Base-by-base conservation (phyloP, 1,284 basidiomycete genomes). In the Ustilago trichophora region DNA sequence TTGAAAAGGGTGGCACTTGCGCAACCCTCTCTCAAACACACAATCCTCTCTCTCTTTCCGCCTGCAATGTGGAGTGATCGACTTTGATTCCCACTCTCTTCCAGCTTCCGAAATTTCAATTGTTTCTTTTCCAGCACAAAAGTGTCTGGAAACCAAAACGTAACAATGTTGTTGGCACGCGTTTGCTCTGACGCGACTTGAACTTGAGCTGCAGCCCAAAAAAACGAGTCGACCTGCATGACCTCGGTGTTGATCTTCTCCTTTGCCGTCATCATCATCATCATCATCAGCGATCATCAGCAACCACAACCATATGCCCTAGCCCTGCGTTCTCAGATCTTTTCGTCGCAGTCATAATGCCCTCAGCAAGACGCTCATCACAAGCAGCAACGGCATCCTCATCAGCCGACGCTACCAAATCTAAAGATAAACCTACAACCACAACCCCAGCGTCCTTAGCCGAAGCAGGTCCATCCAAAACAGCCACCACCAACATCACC, bases 21-120 rank as follows among this genome's bases (percentile, higher is more conserved):
- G 62, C 62, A 65, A 58, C 26, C 29, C 26, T 31, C 45, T 47
- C 31, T 37, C 18, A 18, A 24, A 12, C 13, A 19, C 27, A 33
- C 46, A 19, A 37, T 29, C 1, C 21, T 16, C 48, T 53, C 44
- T 55, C 24, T 36, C 29, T 58, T 45, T 58, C 12, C 19, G 42
- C 43, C 24, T 27, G 15, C 9, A 29, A 64, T 57, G 58, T 56
- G 58, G 60, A 63, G 60, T 63, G 60, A 63, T 63, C 60, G 60
- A 63, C 59, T 50, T 63, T 53, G 60, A 63, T 52, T 50, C 41
- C 15, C 18, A 21, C 36, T 40, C 36, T 27, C 19, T 45, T 21
- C 45, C 56, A 47, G 32, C 56, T 58, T 47, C 49, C 38, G 48
- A 43, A 31, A 5, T 43, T 32, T 32, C n/a, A 13, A 25, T 24